These are phyloP conservation scores for Rubia balearica DNA, from an alignment of 305 asterid species.

Conservation along the genomic window DNA sequence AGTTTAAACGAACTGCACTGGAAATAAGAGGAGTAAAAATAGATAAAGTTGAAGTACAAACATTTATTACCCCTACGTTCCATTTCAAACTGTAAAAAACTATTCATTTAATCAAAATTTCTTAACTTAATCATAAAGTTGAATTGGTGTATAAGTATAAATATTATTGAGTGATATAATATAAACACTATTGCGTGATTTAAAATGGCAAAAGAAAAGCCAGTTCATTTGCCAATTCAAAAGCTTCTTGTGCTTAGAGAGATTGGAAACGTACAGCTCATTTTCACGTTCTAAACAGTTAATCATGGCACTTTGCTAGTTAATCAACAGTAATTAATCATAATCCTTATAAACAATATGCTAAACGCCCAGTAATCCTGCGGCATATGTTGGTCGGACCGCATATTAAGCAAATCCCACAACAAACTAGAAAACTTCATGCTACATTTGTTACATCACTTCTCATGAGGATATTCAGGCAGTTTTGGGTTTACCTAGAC, in stretches of 20 bases:
- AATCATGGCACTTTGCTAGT: background rate
- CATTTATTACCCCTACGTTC: too few species aligned
- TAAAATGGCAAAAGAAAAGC: background rate
- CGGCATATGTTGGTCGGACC: slow-evolving; percentile 48
- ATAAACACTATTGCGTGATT: slow-evolving; percentile 9
- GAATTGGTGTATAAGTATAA: too few species aligned
- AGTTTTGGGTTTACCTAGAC: background rate
- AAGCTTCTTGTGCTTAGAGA: background rate
- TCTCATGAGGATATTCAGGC: background rate
- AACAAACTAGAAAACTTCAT: background rate
- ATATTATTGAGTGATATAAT: too few species aligned
- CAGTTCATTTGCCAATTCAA: background rate
- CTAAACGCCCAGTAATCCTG: slow-evolving; percentile 30
- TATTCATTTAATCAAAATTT: too few species aligned
- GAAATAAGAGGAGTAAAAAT: too few species aligned
- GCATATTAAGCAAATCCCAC: slow-evolving; percentile 19
- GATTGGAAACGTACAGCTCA: slow-evolving; percentile 3
- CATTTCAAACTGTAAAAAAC: too few species aligned
- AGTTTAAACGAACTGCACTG: too few species aligned
- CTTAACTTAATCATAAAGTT: too few species aligned
- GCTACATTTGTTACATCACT: background rate
- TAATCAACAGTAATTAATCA: slow-evolving; percentile 4
- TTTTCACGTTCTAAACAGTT: background rate
- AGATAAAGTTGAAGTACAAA: too few species aligned
- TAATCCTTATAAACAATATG: slow-evolving; percentile 10